Conservation (phyloP, 345 rosid species). For the Theobroma cacao region DNA sequence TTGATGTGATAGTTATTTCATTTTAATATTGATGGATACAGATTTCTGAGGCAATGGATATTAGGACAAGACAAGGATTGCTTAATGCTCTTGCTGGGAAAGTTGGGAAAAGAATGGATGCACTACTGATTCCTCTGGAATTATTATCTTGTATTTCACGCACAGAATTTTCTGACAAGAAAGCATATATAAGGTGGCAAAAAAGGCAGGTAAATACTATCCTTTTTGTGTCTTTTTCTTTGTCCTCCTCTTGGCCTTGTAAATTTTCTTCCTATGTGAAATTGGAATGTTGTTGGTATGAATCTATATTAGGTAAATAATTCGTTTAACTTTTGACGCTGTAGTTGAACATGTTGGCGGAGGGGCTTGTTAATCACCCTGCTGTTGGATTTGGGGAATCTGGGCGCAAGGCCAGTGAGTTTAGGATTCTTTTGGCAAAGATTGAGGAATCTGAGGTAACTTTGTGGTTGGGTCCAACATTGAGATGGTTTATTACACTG, state of each 20-base stretch:
- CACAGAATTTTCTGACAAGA: constrained; percentile 94
- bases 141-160: constrained; percentile 85
- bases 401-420: constrained; percentile 70
- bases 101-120: constrained; percentile 93
- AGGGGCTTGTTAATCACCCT: constrained; percentile 90
- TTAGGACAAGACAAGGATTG: constrained; percentile 90
- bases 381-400: constrained; percentile 94
- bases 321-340: constrained; percentile 20
- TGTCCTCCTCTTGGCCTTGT: neutral
- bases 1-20: constrained; percentile 7
- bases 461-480: neutral
- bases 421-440: constrained; percentile 81
- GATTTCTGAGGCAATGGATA: constrained; percentile 97
- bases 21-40: constrained; percentile 30
- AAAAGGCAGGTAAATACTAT: constrained; percentile 87
- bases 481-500: constrained; percentile 18
- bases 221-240: constrained; percentile 14
- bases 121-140: constrained; percentile 84
- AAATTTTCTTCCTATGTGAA: constrained; percentile 12
- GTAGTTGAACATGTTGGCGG: constrained; percentile 91
- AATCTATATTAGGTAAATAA: constrained; percentile 19
- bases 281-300: constrained; percentile 16
- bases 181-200: constrained; percentile 95
- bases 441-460: constrained; percentile 97
- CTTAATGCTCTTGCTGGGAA: constrained; percentile 86